Base-by-base conservation (phyloP, 1,284 basidiomycete genomes). In the Fomitopsis palustris region DNA sequence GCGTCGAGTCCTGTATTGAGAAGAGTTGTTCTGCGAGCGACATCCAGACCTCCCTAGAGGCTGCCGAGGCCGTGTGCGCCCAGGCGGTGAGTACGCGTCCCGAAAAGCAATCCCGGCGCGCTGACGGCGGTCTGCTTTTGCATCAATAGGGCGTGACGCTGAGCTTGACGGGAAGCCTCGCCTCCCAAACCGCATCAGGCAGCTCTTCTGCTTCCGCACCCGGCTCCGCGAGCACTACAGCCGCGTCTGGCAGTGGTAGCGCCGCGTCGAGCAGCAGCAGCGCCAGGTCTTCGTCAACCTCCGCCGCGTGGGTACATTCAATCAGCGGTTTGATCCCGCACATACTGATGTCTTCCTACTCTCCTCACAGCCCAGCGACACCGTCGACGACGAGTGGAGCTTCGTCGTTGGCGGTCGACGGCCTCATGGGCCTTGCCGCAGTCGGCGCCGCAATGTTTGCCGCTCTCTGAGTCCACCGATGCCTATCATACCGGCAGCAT, bases 1-100 rank as follows among this genome's bases (percentile, higher is more conserved):
- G 71, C 59, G 77, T 78, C 57, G 80, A 80, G 41, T 10, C 60
- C 1, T 87, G 86, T 68, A 78, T 87, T 64, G 41, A 67, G 57
- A 21, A 42, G 1, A 63, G 74, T 21, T 87, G 86, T 76, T 58
- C 64, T 0, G 80, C 80, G 45, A 53, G 55, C 29, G 84, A 87
- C 65, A 73, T 85, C 60, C 42, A 66, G n/a, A 67, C 59, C 29
- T 83, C 85, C 17, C 71, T 80, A 47, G 31, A 60, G 0, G 74
- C 73, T 59, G 77, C 84, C 2, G 73, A 76, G 58, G 60, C 65
- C 7, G 68, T 83, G 39, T 88, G 86, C 64, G 65, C 61, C 0
- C 69, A 75, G 55, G 81, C 82, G 49, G 86, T 87, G 68, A 60
- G 83, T 80, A n/a, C 35, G 14, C 27, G 51, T 42, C 25, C 3